Percentiles rank a stretch among this genome's conserved stretches.
phyloP scores from a whole-genome alignment of 169 alveolate species.

The Plasmodium cynomolgi region DNA sequence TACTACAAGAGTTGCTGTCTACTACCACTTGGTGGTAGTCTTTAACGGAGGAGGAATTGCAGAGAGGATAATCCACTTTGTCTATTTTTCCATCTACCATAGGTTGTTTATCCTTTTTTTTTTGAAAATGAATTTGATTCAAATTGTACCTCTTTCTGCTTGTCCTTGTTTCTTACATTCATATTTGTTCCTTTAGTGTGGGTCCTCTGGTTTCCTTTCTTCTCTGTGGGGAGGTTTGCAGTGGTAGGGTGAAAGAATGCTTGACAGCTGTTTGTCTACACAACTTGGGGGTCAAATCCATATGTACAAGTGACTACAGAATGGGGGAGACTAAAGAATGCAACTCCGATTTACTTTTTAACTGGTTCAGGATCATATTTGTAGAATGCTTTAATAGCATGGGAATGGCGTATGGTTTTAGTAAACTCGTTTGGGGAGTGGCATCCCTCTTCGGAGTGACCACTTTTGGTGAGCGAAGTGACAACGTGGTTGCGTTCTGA shows the following conservation, averaged over 20 bases:
- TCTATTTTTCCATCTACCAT: neutral
- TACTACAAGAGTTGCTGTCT: neutral
- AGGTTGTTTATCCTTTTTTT: neutral
- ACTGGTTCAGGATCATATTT: conserved; percentile 68
- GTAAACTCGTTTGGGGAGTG: neutral
- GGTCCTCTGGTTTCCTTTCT: neutral
- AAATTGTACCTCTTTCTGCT: neutral
- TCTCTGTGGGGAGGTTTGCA: neutral
- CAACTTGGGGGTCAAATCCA: neutral
- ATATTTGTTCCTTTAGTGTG: neutral
- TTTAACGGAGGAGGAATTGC: neutral
- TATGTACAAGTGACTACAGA: neutral
- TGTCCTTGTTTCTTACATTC: neutral
- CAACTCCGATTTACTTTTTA: conserved; percentile 24
- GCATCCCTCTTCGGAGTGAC: neutral
- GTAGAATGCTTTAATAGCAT: conserved; percentile 38
- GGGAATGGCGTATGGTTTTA: conserved; percentile 1
- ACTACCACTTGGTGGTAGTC: neutral
- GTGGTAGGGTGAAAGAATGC: neutral
- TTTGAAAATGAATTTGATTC: neutral
- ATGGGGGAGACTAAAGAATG: neutral
- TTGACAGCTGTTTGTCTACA: neutral
- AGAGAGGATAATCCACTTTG: neutral
- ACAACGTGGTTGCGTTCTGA: neutral
- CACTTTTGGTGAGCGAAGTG: neutral